phyloP scores from a whole-genome alignment of 768 basidiomycete species.

The Mycena polygramma region DNA sequence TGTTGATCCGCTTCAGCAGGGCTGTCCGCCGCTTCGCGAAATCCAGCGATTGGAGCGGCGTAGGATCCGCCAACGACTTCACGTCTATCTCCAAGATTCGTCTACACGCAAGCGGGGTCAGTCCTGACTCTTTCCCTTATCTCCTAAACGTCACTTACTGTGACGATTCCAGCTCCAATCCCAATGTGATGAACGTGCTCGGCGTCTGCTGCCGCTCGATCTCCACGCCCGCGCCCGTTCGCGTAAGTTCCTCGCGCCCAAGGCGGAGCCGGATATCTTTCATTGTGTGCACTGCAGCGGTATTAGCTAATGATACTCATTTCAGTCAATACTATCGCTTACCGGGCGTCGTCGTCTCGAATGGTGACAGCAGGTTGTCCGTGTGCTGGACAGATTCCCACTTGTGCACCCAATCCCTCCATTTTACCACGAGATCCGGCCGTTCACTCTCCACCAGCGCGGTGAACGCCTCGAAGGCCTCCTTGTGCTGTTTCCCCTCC shows the following conservation, averaged over 20 bases:
- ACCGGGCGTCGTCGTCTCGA: too few species aligned
- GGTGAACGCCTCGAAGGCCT: not conserved
- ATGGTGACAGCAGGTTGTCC: too few species aligned
- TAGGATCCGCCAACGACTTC: not conserved
- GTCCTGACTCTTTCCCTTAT: too few species aligned
- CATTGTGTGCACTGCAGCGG: not conserved
- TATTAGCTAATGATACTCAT: too few species aligned
- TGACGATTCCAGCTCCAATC: not conserved
- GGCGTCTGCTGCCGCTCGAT: not conserved
- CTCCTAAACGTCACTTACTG: conserved; percentile 7
- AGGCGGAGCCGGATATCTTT: not conserved
- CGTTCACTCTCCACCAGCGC: too few species aligned
- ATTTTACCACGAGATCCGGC: too few species aligned
- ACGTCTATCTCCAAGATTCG: conserved; percentile 8
- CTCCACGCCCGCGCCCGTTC: not conserved
- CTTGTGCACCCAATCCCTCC: too few species aligned
- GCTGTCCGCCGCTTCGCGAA: conserved; percentile 1
- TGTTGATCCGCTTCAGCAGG: not conserved
- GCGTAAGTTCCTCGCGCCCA: not conserved
- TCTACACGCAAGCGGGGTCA: not conserved
- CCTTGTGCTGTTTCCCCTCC: not conserved
- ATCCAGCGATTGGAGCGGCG: not conserved
- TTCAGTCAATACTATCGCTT: too few species aligned
- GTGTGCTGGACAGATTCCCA: too few species aligned
- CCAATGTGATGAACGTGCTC: conserved; percentile 10